phyloP scores from a whole-genome alignment of 148 eudicot species.

The Fagopyrum tataricum region DNA sequence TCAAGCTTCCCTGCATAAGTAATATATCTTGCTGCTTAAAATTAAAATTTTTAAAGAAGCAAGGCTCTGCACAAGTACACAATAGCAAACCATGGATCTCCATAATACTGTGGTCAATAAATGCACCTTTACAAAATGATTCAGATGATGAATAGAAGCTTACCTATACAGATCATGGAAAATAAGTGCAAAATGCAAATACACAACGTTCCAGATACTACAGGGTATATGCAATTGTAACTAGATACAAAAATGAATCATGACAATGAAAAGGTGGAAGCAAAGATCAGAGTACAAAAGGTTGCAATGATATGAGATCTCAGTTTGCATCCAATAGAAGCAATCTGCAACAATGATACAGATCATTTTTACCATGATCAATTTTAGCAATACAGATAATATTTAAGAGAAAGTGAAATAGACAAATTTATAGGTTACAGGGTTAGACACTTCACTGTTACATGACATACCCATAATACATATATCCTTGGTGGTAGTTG shows the following conservation, averaged over 20 bases:
- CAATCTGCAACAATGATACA: not conserved
- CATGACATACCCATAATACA: conserved; percentile 64
- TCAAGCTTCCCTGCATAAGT: not conserved
- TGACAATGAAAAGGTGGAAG: not conserved
- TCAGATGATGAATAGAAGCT: not conserved
- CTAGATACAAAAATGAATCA: not conserved
- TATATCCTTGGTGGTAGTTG: conserved; percentile 70
- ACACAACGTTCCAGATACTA: not conserved
- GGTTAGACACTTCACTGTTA: not conserved
- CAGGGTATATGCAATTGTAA: not conserved
- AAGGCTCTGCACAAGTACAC: not conserved
- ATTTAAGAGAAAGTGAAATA: not conserved
- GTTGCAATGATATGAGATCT: not conserved
- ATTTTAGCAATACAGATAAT: not conserved
- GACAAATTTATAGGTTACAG: not conserved
- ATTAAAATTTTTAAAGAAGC: not conserved
- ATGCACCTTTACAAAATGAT: not conserved
- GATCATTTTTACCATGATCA: not conserved
- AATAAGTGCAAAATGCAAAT: not conserved
- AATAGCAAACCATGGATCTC: not conserved
- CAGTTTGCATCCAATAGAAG: conserved; percentile 3
- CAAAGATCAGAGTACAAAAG: not conserved
- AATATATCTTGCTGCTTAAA: not conserved
- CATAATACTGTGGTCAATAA: not conserved
- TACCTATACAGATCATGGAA: not conserved